Percentiles rank a stretch among this genome's conserved stretches.
phyloP scores from a whole-genome alignment of 805 yeast species.

The Grigorovia yakushimaensis region DNA sequence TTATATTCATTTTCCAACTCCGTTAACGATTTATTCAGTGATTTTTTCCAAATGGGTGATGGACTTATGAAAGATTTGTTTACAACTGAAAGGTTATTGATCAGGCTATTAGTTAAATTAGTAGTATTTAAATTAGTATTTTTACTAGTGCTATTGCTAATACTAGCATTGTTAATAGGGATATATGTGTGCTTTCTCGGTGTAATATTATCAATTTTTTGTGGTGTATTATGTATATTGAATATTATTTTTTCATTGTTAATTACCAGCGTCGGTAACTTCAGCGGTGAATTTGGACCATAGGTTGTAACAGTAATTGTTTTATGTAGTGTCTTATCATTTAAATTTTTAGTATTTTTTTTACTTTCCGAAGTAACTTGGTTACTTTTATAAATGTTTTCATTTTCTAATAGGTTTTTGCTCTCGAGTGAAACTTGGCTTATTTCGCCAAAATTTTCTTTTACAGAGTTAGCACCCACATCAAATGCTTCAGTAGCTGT shows the following conservation, averaged over 20 bases:
- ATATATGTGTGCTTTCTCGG: conserved; percentile 18
- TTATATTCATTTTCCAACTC: conserved; percentile 27
- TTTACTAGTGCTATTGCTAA: conserved; percentile 5
- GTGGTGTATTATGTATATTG: conserved; percentile 1
- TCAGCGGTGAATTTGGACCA: conserved; percentile 25
- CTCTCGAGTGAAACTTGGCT: no score
- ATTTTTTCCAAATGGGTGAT: conserved; percentile 24
- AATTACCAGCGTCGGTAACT: conserved; percentile 11
- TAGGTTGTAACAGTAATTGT: conserved; percentile 7
- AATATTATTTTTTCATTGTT: conserved; percentile 22
- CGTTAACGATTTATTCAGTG: conserved; percentile 14
- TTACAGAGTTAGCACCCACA: no score
- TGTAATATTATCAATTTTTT: conserved; percentile 2
- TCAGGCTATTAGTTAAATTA: neutral
- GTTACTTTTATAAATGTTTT: no score
- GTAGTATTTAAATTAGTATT: neutral
- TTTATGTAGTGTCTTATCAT: neutral
- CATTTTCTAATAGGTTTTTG: no score
- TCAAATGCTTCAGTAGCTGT: no score
- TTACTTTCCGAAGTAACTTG: no score
- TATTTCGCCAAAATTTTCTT: neutral
- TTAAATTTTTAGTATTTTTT: no score
- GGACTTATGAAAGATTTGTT: conserved; percentile 8
- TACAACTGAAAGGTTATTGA: neutral
- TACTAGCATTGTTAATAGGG: no score